Conservation (phyloP, 1,139 yeast genomes). For the Suhomyces ambrosiae region DNA sequence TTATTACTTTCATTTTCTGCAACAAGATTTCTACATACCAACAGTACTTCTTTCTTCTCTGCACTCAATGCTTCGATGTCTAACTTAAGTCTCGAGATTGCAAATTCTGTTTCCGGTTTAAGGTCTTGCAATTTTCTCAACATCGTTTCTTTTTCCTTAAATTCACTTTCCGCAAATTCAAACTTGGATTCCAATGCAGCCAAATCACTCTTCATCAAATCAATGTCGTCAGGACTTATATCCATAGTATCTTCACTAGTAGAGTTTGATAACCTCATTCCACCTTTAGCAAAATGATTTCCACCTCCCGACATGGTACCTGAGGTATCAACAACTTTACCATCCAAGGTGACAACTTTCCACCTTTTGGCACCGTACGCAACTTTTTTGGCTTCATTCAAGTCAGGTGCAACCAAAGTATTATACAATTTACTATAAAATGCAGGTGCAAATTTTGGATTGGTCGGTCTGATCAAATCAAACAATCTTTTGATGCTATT, state of each 20-base stretch:
- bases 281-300: conserved; percentile 60
- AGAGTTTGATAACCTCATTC: conserved; percentile 52
- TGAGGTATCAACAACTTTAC: conserved; percentile 88
- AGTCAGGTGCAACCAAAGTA: conserved; percentile 80
- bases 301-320: conserved; percentile 99
- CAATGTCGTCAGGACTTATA: conserved; percentile 60
- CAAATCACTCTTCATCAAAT: conserved; percentile 55
- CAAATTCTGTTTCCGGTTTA: conserved; percentile 69
- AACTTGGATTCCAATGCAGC: conserved; percentile 57
- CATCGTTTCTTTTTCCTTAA: conserved; percentile 60
- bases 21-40: conserved; percentile 37
- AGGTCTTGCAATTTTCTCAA: conserved; percentile 61
- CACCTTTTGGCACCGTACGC: conserved; percentile 83
- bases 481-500: conserved; percentile 77
- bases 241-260: conserved; percentile 24
- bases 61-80: conserved; percentile 65
- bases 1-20: conserved; percentile 37
- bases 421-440: conserved; percentile 85
- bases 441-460: conserved; percentile 76
- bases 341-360: conserved; percentile 92
- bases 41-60: conserved; percentile 47
- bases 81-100: conserved; percentile 58
- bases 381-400: conserved; percentile 80
- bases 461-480: conserved; percentile 74
- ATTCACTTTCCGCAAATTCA: conserved; percentile 53